phyloP scores from a whole-genome alignment of 768 basidiomycete species.

The Hericium rajendrae region DNA sequence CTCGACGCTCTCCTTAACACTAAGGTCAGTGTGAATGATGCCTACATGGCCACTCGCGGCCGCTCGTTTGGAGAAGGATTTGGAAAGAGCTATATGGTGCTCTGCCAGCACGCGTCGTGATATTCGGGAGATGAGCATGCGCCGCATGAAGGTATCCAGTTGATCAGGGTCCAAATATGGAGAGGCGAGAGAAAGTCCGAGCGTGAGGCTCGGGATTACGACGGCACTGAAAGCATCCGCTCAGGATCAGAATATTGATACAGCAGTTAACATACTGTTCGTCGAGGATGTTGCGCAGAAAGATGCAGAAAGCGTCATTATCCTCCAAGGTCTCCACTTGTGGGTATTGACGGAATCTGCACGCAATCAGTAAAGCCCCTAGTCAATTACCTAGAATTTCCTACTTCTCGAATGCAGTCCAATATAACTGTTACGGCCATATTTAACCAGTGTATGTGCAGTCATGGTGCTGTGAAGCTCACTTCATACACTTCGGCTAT shows the following conservation, averaged over 20 bases:
- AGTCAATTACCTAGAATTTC: slow-evolving; percentile 3
- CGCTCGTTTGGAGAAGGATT: slow-evolving; percentile 31
- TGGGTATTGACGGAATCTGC: slow-evolving; percentile 49
- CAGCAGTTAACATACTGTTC: slow-evolving; percentile 57
- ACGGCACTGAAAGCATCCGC: slow-evolving; percentile 37
- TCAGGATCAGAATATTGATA: background rate
- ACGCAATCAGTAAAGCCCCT: slow-evolving; percentile 3
- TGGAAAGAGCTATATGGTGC: slow-evolving; percentile 79
- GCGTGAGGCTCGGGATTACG: slow-evolving; percentile 72
- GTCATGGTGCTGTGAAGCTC: slow-evolving; percentile 16
- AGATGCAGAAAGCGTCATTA: slow-evolving; percentile 71
- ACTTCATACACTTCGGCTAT: slow-evolving; percentile 82
- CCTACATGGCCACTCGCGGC: slow-evolving; percentile 50
- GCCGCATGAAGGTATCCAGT: slow-evolving; percentile 79
- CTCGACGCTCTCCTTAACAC: slow-evolving; percentile 61
- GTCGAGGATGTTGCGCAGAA: slow-evolving; percentile 51
- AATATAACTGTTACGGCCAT: slow-evolving; percentile 53
- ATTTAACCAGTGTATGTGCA: background rate
- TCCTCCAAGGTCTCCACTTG: slow-evolving; percentile 61
- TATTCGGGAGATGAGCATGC: slow-evolving; percentile 87
- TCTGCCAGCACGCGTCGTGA: slow-evolving; percentile 83
- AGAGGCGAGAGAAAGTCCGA: slow-evolving; percentile 80
- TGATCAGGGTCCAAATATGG: slow-evolving; percentile 68
- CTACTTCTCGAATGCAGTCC: slow-evolving; percentile 80
- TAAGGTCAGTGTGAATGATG: slow-evolving; percentile 71